A percentile compares a stretch with the other conserved stretches of the same genome.
These are phyloP conservation scores for Botrytis byssoidea DNA, from an alignment of 2,329 filamentous ascomycete genomes.

Conservation along the genomic window DNA sequence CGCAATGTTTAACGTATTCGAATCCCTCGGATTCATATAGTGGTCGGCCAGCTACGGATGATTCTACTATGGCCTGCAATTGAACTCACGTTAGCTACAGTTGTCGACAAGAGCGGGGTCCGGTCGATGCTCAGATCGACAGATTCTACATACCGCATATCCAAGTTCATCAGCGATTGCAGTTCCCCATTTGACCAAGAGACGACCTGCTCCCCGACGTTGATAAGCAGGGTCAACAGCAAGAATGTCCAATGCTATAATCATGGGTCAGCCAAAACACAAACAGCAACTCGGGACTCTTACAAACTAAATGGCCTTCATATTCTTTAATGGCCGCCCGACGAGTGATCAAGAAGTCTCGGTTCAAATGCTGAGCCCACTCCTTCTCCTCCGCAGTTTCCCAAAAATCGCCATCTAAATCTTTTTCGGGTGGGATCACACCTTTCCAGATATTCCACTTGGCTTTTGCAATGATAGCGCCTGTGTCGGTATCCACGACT, in stretches of 20 bases:
- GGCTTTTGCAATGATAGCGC: conserved; percentile 1
- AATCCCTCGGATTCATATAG: conserved; percentile 18
- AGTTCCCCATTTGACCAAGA: conserved; percentile 18
- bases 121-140: not conserved
- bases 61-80: conserved; percentile 14
- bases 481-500: conserved; percentile 9
- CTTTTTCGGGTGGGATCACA: conserved; percentile 7
- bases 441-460: conserved; percentile 19
- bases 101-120: not conserved
- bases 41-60: not conserved
- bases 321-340: conserved; percentile 1
- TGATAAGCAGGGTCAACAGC: conserved; percentile 12
- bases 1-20: not conserved
- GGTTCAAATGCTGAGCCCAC: conserved; percentile 10
- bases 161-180: conserved; percentile 13
- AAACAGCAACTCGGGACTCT: not conserved
- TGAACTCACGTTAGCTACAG: not conserved
- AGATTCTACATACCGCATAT: not conserved
- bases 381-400: conserved; percentile 15
- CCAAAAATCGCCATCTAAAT: conserved; percentile 15
- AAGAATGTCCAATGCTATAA: conserved; percentile 15
- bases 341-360: conserved; percentile 10
- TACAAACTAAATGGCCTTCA: conserved; percentile 16
- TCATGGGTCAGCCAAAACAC: conserved; percentile 4
- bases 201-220: conserved; percentile 7